phyloP scores from a whole-genome alignment of 805 yeast species.

The Candida chilensis region DNA sequence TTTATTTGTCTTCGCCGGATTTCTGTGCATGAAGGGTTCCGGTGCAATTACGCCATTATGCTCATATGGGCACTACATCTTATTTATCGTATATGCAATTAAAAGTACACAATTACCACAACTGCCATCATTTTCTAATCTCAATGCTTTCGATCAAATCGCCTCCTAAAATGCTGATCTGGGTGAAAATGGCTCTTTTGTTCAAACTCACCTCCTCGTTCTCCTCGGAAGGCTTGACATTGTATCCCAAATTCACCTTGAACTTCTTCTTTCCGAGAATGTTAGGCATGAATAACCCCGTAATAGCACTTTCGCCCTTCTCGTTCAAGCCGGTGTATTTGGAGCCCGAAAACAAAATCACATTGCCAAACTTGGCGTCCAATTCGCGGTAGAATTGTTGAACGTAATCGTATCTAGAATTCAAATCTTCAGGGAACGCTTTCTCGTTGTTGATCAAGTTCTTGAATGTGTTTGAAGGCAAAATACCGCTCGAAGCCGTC shows the following conservation, averaged over 20 bases:
- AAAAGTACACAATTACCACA: too few relatives aligned
- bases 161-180: constrained; percentile 62
- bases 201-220: constrained; percentile 44
- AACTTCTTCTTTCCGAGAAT: constrained; percentile 54
- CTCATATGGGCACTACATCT: too few relatives aligned
- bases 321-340: constrained; percentile 44
- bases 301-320: constrained; percentile 52
- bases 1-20: too few relatives aligned
- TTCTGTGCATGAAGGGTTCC: too few relatives aligned
- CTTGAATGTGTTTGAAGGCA: constrained; percentile 47
- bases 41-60: too few relatives aligned
- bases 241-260: constrained; percentile 71
- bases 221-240: constrained; percentile 51
- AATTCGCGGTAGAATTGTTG: constrained; percentile 53
- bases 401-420: constrained; percentile 50
- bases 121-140: constrained; percentile 9
- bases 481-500: constrained; percentile 44
- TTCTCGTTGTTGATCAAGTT: constrained; percentile 41
- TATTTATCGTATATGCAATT: too few relatives aligned
- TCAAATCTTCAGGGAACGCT: constrained; percentile 33
- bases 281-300: constrained; percentile 76
- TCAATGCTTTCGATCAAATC: constrained; percentile 43
- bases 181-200: constrained; percentile 63
- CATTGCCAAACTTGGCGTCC: constrained; percentile 52
- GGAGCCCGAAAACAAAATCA: constrained; percentile 60